Evolutionary conservation across 202 grass and related monocot species (phyloP), one percentile per base, ranked within the genome.

Genomic region (Schoenoplectus tabernaemontani): DNA sequence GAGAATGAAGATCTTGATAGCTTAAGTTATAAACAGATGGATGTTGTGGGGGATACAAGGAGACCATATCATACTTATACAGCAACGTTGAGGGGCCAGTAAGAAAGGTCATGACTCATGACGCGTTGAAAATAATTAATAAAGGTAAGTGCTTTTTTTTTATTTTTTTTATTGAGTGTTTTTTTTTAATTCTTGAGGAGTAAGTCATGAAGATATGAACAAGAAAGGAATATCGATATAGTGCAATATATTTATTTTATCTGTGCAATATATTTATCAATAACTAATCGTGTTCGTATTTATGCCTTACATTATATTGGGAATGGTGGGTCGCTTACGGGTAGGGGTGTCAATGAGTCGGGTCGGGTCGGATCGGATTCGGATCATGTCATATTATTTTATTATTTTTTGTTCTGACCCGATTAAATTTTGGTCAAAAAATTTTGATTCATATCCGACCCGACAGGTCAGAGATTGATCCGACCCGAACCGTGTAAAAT

Each of bases 81-180:
- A 42, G n/a, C n/a, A n/a, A n/a, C n/a, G n/a, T n/a, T n/a, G n/a
- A n/a, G n/a, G n/a, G n/a, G n/a, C n/a, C n/a, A n/a, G n/a, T n/a
- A n/a, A n/a, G n/a, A n/a, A n/a, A n/a, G n/a, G n/a, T n/a, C n/a
- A n/a, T n/a, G n/a, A n/a, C n/a, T 16, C 8, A 59, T 26, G 67
- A 78, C 74, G 74, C 74, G 74, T 77, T 57, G 70, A n/a, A 37
- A 9, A 53, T 7, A 32, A 23, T 48, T 28, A 72, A 56, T 30
- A 34, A n/a, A n/a, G n/a, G n/a, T n/a, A 44, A 71, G 66, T 42
- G 62, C 5, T 34, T 10, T 42, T 9, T 37, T 42, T 22, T 42
- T 13, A 7, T 34, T 46, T 26, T 24, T 74, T 74, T 47, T 74
- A 11, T 48, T 48, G n/a, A n/a, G 9, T 48, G 38, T 73, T 5